Base-by-base conservation (phyloP, 176 grass and related monocot species). In the Aegilops sharonensis region DNA sequence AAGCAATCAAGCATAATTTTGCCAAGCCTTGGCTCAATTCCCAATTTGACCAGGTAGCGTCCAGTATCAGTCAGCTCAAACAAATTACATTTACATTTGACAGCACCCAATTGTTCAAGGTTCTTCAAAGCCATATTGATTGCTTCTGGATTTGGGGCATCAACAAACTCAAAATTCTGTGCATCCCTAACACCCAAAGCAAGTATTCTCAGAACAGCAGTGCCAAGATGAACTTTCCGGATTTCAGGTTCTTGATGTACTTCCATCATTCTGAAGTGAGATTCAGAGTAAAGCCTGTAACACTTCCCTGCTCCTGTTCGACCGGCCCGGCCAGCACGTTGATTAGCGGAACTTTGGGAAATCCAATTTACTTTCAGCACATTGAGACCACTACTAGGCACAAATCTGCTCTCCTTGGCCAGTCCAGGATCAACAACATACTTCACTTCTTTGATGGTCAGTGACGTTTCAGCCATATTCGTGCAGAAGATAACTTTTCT, bases 211-310 rank as follows among this genome's bases (percentile, higher is more conserved):
- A 98, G 65, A 75, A 94, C 87, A 80, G 91, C 91, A 11, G 90
- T 95, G 59, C 91, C 96, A 84, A 98, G 96, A 77, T 98, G 93
- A 74, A 98, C 96, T 89, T 92, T 98, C 11, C 90, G 17, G 60
- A 98, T 98, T 90, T 98, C 93, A 81, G 96, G 96, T 87, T 98
- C 96, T 81, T 92, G 93, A 83, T 98, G 93, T 17, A 84, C 80
- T 75, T 92, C 83, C 93, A 95, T 98, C 89, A 90, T 71, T 84
- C 90, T n/a, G 40, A 93, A 98, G 23, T 93, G 93, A 84, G 77
- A 83, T 87, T 98, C 83, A 25, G 95, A 90, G 83, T 98, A 98
- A 77, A 98, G 89, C 80, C 92, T 90, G 83, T 87, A 98, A 88
- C 95, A 98, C 81, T 93, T 95, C 12, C 92, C 92, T 36, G 85